phyloP scores from a whole-genome alignment of 2,329 filamentous ascomycete genomes.

The Neofusicoccum sp. region DNA sequence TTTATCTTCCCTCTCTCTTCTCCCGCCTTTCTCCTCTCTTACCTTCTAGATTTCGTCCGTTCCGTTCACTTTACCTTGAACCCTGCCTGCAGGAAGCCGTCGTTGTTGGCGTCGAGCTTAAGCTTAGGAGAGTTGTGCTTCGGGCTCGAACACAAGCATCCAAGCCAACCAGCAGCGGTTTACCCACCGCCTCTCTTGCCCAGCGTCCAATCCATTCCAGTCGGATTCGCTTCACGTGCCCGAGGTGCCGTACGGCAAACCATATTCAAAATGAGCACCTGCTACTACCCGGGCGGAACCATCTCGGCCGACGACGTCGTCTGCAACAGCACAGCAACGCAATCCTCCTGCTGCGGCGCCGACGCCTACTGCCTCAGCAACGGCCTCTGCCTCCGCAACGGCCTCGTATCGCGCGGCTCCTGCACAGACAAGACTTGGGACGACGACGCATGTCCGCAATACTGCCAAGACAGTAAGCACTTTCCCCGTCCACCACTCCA shows the following conservation, averaged over 20 bases:
- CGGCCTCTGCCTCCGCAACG: conserved; percentile 9
- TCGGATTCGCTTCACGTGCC: no score
- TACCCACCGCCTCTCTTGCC: no score
- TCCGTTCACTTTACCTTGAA: no score
- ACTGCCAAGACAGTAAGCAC: conserved; percentile 11
- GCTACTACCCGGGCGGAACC: conserved; percentile 1
- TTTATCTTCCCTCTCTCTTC: not conserved
- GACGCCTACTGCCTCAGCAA: conserved; percentile 13
- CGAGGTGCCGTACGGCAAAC: no score
- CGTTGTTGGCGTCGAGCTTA: no score
- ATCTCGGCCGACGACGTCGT: not conserved
- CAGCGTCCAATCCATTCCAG: no score
- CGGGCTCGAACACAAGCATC: no score
- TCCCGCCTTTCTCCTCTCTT: not conserved
- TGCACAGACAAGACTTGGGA: conserved; percentile 13
- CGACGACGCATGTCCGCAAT: not conserved
- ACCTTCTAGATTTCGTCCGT: no score
- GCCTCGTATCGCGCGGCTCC: not conserved
- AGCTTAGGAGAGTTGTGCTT: no score
- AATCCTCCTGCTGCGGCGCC: conserved; percentile 6
- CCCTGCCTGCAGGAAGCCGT: no score
- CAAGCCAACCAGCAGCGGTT: no score
- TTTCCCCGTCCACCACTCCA: not conserved
- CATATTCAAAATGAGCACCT: not conserved
- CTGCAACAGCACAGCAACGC: conserved; percentile 6